Evolutionary conservation across 768 basidiomycete species (phyloP), one percentile per base, ranked within the genome.

Genomic region (Kwoniella europaea): DNA sequence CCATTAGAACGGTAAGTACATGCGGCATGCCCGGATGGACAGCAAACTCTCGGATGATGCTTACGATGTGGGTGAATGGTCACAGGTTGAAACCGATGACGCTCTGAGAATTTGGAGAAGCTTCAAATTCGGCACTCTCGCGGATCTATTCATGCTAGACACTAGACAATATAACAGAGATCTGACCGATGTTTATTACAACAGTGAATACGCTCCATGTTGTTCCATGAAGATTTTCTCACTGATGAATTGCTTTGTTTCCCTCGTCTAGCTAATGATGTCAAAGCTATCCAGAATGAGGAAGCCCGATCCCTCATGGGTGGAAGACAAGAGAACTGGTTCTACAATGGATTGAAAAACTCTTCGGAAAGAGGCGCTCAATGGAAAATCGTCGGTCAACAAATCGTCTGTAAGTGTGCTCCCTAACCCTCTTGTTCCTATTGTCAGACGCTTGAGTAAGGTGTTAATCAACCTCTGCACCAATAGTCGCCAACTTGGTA

Each of bases 131-230:
- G 89, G 88, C 57, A 88, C 88, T 76, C 85, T 89, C n/a, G 76
- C 88, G 73, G 88, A 89, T 75, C 78, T 89, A 74, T 87, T 88
- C 10, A 88, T 90, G 88, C 84, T 90, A 16, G 89, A 90, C 76
- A 89, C 89, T 22, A 86, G 89, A 2, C 85, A 88, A 71, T 89
- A 89, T 75, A 86, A 89, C 69, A 84, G 88, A 62, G 87, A 88
- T 74, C 76, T 88, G n/a, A 89, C 88, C 16, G 88, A 89, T 78
- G 86, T 88, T 69, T 80, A 86, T 72, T 89, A 87, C 75, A 88
- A 88, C 80, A 87, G 86, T 44, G 86, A 74, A 29, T 84, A 9
- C 4, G 24, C 12, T n/a, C 13, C 29, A 10, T 55, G 15, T 15
- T 12, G 24, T 55, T 20, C 6, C 27, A 54, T 57, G 1, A 46